Evolutionary conservation across 164 flowering plant species (phyloP).

Genomic region (Pachysandra terminalis): DNA sequence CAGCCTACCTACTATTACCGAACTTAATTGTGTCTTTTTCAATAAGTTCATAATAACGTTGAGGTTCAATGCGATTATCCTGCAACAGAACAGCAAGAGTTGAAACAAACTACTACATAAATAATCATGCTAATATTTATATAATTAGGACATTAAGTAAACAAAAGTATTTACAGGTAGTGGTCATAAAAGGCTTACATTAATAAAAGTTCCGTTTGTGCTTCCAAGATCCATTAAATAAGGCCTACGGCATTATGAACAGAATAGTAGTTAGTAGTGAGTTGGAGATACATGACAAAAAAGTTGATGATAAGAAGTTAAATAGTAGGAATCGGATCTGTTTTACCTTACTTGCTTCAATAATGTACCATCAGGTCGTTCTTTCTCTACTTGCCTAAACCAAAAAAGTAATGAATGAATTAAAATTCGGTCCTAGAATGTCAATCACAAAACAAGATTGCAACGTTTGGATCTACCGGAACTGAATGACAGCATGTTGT

Average conservation of each 20-base stretch:
- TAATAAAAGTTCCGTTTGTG: constrained; percentile 87
- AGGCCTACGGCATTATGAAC: constrained; percentile 45
- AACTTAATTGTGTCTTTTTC: constrained; percentile 88
- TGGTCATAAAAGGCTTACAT: constrained; percentile 50
- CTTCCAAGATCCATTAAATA: constrained; percentile 99
- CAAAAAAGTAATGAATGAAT: constrained; percentile 9
- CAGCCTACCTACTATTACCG: constrained; percentile 86
- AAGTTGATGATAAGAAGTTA: neutral
- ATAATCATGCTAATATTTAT: too few species aligned
- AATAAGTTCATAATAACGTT: constrained; percentile 82
- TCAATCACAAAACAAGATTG: constrained; percentile 6
- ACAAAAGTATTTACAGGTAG: neutral
- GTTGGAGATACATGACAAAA: too few species aligned
- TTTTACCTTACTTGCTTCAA: constrained; percentile 68
- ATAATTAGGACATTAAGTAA: too few species aligned
- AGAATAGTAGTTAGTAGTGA: constrained; percentile 17
- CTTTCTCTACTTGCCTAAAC: constrained; percentile 82
- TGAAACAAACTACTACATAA: neutral
- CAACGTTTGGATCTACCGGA: constrained; percentile 40
- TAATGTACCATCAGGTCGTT: constrained; percentile 75
- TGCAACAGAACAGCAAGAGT: constrained; percentile 35
- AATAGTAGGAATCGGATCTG: neutral
- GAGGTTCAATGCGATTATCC: constrained; percentile 82
- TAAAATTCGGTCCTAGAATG: neutral
- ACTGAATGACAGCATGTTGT: constrained; percentile 94